Evolutionary conservation across 805 yeast species (phyloP), one percentile per base, ranked within the genome.

Genomic region (Debaryomyces prosopidis): DNA sequence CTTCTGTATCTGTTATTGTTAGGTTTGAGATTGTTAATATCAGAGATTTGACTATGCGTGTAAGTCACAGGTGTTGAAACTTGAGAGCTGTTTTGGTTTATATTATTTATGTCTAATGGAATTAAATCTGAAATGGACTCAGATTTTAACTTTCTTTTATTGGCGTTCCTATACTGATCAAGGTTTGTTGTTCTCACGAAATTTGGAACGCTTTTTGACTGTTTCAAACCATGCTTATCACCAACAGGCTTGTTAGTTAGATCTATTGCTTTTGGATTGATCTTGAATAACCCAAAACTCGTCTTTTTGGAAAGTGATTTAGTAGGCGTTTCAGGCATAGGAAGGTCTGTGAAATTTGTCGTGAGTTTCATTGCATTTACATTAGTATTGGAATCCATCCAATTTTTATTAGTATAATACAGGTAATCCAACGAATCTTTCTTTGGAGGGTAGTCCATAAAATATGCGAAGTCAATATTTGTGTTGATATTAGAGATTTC

Each of bases 321-420:
- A n/a, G 39, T 14, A 10, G 14, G 23, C 9, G 16, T 36, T 19
- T 15, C 18, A 9, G 39, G 15, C 10, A 27, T 15, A 6, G 18
- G 12, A 14, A 9, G 39, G n/a, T 39, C 15, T 9, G 34, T 40
- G n/a, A 32, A 5, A n/a, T 18, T 26, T 3, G 10, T 14, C 40
- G 42, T 33, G 15, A 11, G 9, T 18, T 30, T 38, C 19, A 50
- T 33, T 14, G 49, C 17, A 16, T 44, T 33, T 11, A 54, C 33
- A 16, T 49, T 43, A 4, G 47, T 41, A 2, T 50, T 45, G 7
- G 57, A 47, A 36, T 50, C 58, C 62, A 58, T 58, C 62, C 62
- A 58, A 42, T 58, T 58, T 4, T 35, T 40, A 8, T 41, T 34
- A 12, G 41, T 46, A 37, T 49, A 53, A 15, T 39, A 35, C 8